Evolutionary conservation across 2,329 filamentous ascomycete species (phyloP).

Genomic region (Samsoniella hepiali): DNA sequence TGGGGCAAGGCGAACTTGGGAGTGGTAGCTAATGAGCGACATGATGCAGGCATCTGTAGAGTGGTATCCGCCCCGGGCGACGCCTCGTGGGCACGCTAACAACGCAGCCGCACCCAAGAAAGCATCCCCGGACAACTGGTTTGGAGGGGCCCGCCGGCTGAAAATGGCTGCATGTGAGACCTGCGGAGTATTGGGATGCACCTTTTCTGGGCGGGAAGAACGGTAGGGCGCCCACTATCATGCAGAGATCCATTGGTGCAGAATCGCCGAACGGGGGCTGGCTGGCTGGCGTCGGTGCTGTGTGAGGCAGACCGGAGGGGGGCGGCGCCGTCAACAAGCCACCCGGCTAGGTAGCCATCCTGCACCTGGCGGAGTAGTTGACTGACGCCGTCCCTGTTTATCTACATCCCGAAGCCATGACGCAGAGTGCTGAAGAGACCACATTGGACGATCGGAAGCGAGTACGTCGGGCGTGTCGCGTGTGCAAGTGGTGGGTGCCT

Average conservation of each 20-base stretch:
- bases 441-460: neutral
- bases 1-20: neutral
- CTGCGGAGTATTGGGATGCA: neutral
- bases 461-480: slow-evolving; percentile 6
- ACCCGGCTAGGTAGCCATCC: neutral
- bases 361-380: neutral
- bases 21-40: neutral
- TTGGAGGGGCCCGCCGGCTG: neutral
- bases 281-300: slow-evolving; percentile 2
- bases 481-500: neutral
- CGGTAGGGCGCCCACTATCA: neutral
- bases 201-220: neutral
- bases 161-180: slow-evolving; percentile 6
- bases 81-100: slow-evolving; percentile 17
- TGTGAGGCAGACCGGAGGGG: slow-evolving; percentile 10
- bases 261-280: neutral
- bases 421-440: slow-evolving; percentile 3
- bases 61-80: slow-evolving; percentile 4
- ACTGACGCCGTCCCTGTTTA: neutral
- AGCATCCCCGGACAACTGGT: slow-evolving; percentile 2
- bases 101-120: slow-evolving; percentile 11
- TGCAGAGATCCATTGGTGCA: slow-evolving; percentile 13
- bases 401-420: neutral
- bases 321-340: neutral
- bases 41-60: slow-evolving; percentile 5